phyloP scores from a whole-genome alignment of 1,284 basidiomycete species.

The Rugosomyces carneus region DNA sequence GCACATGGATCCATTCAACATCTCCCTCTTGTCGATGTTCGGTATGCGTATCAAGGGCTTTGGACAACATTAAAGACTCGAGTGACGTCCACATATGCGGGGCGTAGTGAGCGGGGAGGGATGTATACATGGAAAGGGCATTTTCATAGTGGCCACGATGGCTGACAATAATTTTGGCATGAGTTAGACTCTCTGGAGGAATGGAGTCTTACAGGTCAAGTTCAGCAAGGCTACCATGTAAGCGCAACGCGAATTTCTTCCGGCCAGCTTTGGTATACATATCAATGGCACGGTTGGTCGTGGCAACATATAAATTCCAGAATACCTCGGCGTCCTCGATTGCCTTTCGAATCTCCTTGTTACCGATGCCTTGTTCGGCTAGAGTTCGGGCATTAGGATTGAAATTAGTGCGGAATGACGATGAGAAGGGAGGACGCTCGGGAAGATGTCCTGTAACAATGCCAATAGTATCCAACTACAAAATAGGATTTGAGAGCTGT shows the following conservation, averaged over 20 bases:
- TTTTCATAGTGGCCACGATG: conserved; percentile 56
- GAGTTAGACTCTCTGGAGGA: background rate
- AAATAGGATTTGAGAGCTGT: conserved; percentile 7
- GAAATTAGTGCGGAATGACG: conserved; percentile 33
- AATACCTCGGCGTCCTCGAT: conserved; percentile 56
- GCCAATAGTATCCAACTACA: conserved; percentile 79
- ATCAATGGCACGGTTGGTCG: conserved; percentile 79
- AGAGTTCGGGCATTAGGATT: conserved; percentile 15
- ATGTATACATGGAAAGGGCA: conserved; percentile 66
- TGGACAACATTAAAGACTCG: conserved; percentile 69
- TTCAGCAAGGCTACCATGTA: conserved; percentile 81
- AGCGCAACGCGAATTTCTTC: conserved; percentile 76
- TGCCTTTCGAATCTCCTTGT: conserved; percentile 58
- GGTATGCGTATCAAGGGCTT: conserved; percentile 60
- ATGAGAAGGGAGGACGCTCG: conserved; percentile 62
- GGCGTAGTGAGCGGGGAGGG: conserved; percentile 77
- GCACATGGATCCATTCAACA: conserved; percentile 68
- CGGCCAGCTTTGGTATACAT: conserved; percentile 77
- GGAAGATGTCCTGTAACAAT: conserved; percentile 71
- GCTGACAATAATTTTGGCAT: conserved; percentile 31
- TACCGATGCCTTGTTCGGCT: conserved; percentile 45
- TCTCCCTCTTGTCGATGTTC: conserved; percentile 50
- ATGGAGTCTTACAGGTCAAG: conserved; percentile 68
- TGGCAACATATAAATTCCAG: conserved; percentile 65
- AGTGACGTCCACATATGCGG: conserved; percentile 74